Evolutionary conservation across 768 basidiomycete genomes (phyloP), one percentile per base, ranked within the genome.

Genomic region (Galerina sulciceps): DNA sequence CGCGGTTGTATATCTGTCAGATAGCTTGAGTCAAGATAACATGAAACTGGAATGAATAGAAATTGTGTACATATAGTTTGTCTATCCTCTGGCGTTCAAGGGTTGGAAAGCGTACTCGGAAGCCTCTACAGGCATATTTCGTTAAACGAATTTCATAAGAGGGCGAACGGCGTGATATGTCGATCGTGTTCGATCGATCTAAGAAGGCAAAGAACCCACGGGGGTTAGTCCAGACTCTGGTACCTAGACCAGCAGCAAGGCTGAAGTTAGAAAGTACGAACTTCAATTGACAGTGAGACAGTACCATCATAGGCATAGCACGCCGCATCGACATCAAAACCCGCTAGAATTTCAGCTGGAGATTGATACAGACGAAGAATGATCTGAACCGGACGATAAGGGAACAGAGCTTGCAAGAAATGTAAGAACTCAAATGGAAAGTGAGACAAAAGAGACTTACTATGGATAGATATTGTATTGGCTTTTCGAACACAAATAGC

Each of bases 101-200:
- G n/a, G 68, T 67, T 1, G 81, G 81, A 6, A 82, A 74, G 57
- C 76, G 77, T 18, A 83, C 69, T 62, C 83, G 82, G 52, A 80
- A 81, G n/a, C 72, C 79, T 8, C 82, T 73, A 4, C 67, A 53
- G 1, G 77, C 69, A 63, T 84, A 82, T 61, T 84, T 84, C n/a
- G 77, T 68, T 1, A 82, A 69, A 6, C 82, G 76, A 13, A 82
- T 73, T 66, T 83, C 82, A 57, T 84, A 81, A 15, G 81, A 82
- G 3, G 81, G 81, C 4, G 81, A 82, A 20, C 81, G 74, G 11
- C 80, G 69, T 15, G 75, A 77, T 67, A 81, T 73, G 60, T 83
- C 82, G 47, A 81, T 72, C 0, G 76, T 80, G 64, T 82, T 82
- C 78, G 18, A 20, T 43, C 31, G 36, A 13, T 10, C 73, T 77